A percentile compares a stretch with the other conserved stretches of the same genome.
Conservation (phyloP, 73 alveolate genomes). For the Diophrys sp. region DNA sequence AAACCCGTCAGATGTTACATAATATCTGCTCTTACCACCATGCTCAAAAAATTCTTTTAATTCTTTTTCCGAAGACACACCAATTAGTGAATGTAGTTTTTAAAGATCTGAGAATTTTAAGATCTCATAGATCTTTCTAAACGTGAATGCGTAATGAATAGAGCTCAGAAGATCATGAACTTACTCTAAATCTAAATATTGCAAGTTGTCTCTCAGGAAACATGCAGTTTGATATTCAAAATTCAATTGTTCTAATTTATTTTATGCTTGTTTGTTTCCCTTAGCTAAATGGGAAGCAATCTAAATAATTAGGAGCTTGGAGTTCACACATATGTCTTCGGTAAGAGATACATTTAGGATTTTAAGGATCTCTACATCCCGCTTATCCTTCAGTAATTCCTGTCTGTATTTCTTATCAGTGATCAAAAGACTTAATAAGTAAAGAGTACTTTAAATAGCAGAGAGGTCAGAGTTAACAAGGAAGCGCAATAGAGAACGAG, state of each 20-base stretch:
- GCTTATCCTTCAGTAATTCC: neutral
- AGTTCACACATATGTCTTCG: neutral
- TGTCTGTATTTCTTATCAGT: neutral
- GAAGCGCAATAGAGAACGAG: neutral
- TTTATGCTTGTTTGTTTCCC: neutral
- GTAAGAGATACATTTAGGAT: neutral
- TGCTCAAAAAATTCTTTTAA: neutral
- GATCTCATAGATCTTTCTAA: neutral
- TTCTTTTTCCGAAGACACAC: neutral
- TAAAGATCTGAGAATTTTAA: neutral
- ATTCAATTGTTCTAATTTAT: neutral
- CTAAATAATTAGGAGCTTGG: neutral
- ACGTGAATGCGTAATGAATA: neutral
- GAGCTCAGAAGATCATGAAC: neutral
- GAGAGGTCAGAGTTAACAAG: neutral
- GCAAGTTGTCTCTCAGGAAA: neutral
- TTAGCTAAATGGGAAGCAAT: neutral
- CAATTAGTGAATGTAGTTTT: neutral
- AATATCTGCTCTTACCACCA: neutral
- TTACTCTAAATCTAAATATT: neutral
- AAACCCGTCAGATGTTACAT: neutral
- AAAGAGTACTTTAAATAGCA: neutral
- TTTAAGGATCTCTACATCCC: neutral
- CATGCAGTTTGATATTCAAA: neutral
- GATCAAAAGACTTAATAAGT: neutral